Percentiles rank a stretch among this genome's conserved stretches.
These are phyloP conservation scores for Fusarium brevicatenulatum DNA, from an alignment of 2,329 filamentous ascomycete species.

Conservation along the genomic window DNA sequence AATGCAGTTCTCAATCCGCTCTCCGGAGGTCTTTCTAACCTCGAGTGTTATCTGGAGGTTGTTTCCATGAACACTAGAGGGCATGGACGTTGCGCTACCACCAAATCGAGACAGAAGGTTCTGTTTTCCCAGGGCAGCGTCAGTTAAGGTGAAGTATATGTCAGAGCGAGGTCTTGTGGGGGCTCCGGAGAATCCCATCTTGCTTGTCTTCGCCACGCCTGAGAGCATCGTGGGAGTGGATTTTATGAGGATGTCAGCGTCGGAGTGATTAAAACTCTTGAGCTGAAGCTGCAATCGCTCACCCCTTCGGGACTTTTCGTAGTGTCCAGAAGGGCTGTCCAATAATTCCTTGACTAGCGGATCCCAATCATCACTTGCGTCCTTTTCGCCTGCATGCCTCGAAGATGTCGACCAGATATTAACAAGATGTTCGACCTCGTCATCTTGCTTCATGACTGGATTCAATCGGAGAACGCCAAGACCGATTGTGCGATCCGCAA, in stretches of 20 bases:
- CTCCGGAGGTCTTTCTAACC: constrained; percentile 80
- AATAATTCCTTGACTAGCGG: constrained; percentile 78
- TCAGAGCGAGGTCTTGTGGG: constrained; percentile 90
- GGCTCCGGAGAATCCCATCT: constrained; percentile 93
- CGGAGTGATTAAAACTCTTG: constrained; percentile 78
- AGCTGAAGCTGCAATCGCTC: constrained; percentile 84
- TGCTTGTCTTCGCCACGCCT: constrained; percentile 80
- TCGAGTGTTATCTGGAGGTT: constrained; percentile 92
- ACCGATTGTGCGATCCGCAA: constrained; percentile 70
- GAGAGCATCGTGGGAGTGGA: constrained; percentile 89
- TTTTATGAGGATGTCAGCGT: constrained; percentile 84
- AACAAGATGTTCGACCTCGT: constrained; percentile 79
- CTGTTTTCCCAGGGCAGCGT: constrained; percentile 81
- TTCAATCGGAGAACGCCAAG: constrained; percentile 83
- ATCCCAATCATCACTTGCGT: constrained; percentile 75
- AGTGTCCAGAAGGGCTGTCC: constrained; percentile 76
- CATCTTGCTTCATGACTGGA: constrained; percentile 74
- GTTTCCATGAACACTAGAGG: constrained; percentile 68
- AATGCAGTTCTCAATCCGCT: constrained; percentile 88
- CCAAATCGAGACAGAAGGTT: constrained; percentile 72
- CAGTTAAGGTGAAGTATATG: constrained; percentile 89
- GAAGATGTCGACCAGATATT: constrained; percentile 78
- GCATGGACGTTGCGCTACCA: constrained; percentile 79
- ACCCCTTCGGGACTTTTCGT: constrained; percentile 76
- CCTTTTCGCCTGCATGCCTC: constrained; percentile 64